Evolutionary conservation across 306 rosid genomes (phyloP).

Genomic region (Gynostemma pentaphyllum): DNA sequence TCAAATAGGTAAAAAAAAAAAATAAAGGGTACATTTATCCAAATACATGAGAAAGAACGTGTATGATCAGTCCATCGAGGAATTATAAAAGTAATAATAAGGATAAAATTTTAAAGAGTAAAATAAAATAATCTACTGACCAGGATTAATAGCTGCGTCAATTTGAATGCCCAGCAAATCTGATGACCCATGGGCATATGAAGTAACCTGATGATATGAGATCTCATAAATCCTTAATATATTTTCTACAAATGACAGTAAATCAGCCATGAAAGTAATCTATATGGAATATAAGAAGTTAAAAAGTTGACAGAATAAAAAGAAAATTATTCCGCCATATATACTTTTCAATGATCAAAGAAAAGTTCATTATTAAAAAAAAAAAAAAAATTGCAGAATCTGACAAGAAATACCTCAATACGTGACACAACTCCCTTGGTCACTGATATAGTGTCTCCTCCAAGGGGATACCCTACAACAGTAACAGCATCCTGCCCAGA

Average conservation of each 20-base stretch:
- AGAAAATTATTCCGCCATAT: no score
- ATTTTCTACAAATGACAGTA: not conserved
- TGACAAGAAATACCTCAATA: constrained; percentile 58
- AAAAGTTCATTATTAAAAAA: no score
- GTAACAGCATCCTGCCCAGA: constrained; percentile 88
- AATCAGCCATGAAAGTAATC: not conserved
- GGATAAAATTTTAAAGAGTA: not conserved
- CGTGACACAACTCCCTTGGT: constrained; percentile 99
- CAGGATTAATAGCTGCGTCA: constrained; percentile 98
- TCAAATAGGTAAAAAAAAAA: constrained; percentile 17
- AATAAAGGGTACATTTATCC: not conserved
- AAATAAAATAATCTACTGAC: constrained; percentile 32
- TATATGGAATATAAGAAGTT: not conserved
- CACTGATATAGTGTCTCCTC: constrained; percentile 98
- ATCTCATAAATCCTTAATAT: not conserved
- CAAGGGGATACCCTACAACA: constrained; percentile 97
- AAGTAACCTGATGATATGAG: constrained; percentile 63
- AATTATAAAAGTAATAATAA: not conserved
- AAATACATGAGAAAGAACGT: not conserved
- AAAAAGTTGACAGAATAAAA: not conserved
- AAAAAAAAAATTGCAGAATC: no score
- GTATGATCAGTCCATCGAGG: not conserved
- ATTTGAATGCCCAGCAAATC: constrained; percentile 96
- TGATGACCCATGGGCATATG: constrained; percentile 95
- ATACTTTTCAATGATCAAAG: no score